phyloP scores from a whole-genome alignment of 2,329 filamentous ascomycete species.

The Pseudodiploospora longispora region DNA sequence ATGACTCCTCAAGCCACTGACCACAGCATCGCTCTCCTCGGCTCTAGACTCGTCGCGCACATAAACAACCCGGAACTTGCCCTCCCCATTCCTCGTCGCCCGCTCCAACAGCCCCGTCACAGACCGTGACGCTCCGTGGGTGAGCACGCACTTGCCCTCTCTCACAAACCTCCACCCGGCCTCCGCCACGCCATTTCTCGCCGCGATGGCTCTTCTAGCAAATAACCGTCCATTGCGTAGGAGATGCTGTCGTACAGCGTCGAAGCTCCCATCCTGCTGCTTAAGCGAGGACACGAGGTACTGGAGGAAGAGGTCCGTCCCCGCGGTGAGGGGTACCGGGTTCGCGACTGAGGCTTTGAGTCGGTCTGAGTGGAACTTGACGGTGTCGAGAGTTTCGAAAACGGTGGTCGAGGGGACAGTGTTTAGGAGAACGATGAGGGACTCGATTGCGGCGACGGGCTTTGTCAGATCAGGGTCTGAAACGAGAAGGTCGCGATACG shows the following conservation, averaged over 20 bases:
- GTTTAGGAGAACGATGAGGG: slow-evolving; percentile 78
- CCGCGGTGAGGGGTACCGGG: slow-evolving; percentile 84
- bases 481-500: slow-evolving; percentile 46
- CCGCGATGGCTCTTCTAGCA: slow-evolving; percentile 77
- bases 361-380: slow-evolving; percentile 67
- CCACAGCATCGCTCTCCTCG: slow-evolving; percentile 61
- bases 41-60: slow-evolving; percentile 49
- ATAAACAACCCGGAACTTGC: slow-evolving; percentile 79
- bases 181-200: slow-evolving; percentile 72
- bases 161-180: slow-evolving; percentile 71
- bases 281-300: slow-evolving; percentile 74
- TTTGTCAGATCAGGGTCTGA: slow-evolving; percentile 82
- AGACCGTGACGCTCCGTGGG: slow-evolving; percentile 79
- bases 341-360: slow-evolving; percentile 77
- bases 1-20: slow-evolving; percentile 59
- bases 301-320: slow-evolving; percentile 90
- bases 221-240: slow-evolving; percentile 81
- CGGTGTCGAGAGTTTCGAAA: slow-evolving; percentile 83
- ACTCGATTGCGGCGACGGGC: slow-evolving; percentile 89
- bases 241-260: slow-evolving; percentile 73
- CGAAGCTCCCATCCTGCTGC: slow-evolving; percentile 54
- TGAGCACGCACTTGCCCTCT: slow-evolving; percentile 76
- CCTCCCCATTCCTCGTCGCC: slow-evolving; percentile 50
- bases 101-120: slow-evolving; percentile 69
- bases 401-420: slow-evolving; percentile 76